Base-by-base conservation (phyloP, 2,329 filamentous ascomycete genomes). In the Nemania sp. region DNA sequence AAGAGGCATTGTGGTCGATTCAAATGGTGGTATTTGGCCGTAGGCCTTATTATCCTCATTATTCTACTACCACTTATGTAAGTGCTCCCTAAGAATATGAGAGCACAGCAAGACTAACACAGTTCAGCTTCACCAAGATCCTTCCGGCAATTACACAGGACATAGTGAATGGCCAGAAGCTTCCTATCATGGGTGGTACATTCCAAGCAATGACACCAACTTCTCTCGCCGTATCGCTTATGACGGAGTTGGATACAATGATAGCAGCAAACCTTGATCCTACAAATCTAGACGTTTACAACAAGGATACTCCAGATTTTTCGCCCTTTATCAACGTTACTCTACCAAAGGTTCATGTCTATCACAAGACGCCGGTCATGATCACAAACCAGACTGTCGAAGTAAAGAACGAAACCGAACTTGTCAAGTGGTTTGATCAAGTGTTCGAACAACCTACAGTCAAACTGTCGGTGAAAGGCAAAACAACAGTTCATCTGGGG, bases 61-160 rank as follows among this genome's bases (percentile, higher is more conserved):
- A 84, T 85, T 24, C 71, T 85, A 3, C 67, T 85, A 3, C 83
- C 84, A 0, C 72, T 85, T 20, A 69, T 85, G 83, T 85, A 76
- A 77, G 82, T 79, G 20, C 29, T 20, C 43, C 35, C 53, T 0
- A 13, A 55, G 22, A n/a, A 1, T n/a, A 64, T 45, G 8, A 24
- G 18, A 22, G 22, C 13, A 51, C 10, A 13, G 41, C 11, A 13
- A 27, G 5, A 49, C 73, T 59, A 73, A 59, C n/a, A 26, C 1
- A 22, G 20, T 26, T 11, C 49, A 85, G 84, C 32, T 86, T 86
- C 75, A 75, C 79, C 22, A 78, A 84, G 20, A 81, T 82, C 7
- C 78, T 86, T 29, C 84, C 84, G 1, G 80, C 79, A n/a, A 80
- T 85, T 35, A 80, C 83, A 1, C 82, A 84, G 67, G 72, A 75